Evolutionary conservation across 441 rosid genomes (phyloP).

Genomic region (Corymbia citriodora): DNA sequence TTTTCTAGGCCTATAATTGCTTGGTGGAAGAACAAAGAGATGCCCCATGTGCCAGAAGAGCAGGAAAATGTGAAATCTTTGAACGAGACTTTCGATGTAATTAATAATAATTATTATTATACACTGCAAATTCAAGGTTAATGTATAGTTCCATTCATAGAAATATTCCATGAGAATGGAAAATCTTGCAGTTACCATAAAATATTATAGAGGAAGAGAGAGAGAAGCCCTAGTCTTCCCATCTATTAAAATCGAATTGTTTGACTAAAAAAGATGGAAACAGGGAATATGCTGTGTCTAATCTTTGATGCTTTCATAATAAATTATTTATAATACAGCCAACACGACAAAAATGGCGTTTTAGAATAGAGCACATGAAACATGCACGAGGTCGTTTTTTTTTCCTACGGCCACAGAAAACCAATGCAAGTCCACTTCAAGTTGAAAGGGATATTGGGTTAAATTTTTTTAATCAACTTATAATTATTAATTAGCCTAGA

Average conservation of each 20-base stretch:
- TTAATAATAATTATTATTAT: background rate
- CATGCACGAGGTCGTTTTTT: background rate
- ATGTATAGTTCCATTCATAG: background rate
- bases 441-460: background rate
- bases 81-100: background rate
- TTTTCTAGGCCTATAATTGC: background rate
- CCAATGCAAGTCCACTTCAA: background rate
- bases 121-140: background rate
- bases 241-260: background rate
- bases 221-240: background rate
- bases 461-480: background rate
- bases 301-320: background rate
- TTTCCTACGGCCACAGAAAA: background rate
- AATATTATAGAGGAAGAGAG: background rate
- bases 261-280: background rate
- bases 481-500: background rate
- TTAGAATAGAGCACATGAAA: background rate
- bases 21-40: background rate
- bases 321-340: background rate
- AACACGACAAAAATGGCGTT: background rate
- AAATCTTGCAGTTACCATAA: background rate
- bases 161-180: background rate
- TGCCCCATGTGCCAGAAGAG: background rate
- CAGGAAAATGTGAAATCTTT: background rate
- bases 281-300: background rate